These are phyloP conservation scores for Schizonepeta tenuifolia DNA, from an alignment of 257 asterid species.

Conservation along the genomic window DNA sequence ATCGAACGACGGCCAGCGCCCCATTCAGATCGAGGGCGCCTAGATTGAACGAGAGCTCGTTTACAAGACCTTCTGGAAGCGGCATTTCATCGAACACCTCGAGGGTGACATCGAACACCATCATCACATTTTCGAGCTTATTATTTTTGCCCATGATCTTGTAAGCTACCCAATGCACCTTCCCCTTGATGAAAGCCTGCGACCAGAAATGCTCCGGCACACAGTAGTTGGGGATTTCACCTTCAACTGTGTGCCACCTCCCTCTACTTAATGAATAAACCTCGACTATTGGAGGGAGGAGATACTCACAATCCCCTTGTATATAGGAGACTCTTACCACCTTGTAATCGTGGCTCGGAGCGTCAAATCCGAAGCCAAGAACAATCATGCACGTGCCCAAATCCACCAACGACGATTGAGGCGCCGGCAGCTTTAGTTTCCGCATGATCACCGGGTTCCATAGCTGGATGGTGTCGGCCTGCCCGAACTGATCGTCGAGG, in stretches of 20 bases:
- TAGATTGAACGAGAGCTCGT: slow-evolving; percentile 31
- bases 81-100: slow-evolving; percentile 44
- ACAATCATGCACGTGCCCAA: slow-evolving; percentile 6
- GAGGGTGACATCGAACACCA: slow-evolving; percentile 33
- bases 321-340: slow-evolving; percentile 36
- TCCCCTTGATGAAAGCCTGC: slow-evolving; percentile 37
- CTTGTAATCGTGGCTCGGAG: slow-evolving; percentile 37
- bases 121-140: slow-evolving; percentile 19
- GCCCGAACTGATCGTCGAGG: slow-evolving; percentile 37
- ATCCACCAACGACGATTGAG: not conserved
- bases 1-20: slow-evolving; percentile 28
- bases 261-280: slow-evolving; percentile 33
- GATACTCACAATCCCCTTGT: slow-evolving; percentile 25
- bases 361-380: slow-evolving; percentile 44
- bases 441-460: slow-evolving; percentile 46
- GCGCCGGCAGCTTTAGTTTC: slow-evolving; percentile 31
- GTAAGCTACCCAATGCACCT: slow-evolving; percentile 45
- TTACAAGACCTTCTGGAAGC: slow-evolving; percentile 30
- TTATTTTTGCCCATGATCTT: slow-evolving; percentile 7
- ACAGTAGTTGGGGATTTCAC: slow-evolving; percentile 25
- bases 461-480: slow-evolving; percentile 25
- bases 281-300: slow-evolving; percentile 39
- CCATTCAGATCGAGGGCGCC: not conserved
- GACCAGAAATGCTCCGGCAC: slow-evolving; percentile 33
- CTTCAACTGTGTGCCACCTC: slow-evolving; percentile 34